Percentiles rank a stretch among this genome's conserved stretches.
Evolutionary conservation across 2,329 filamentous ascomycete genomes (phyloP).

Genomic region (Simplicillium sp.): DNA sequence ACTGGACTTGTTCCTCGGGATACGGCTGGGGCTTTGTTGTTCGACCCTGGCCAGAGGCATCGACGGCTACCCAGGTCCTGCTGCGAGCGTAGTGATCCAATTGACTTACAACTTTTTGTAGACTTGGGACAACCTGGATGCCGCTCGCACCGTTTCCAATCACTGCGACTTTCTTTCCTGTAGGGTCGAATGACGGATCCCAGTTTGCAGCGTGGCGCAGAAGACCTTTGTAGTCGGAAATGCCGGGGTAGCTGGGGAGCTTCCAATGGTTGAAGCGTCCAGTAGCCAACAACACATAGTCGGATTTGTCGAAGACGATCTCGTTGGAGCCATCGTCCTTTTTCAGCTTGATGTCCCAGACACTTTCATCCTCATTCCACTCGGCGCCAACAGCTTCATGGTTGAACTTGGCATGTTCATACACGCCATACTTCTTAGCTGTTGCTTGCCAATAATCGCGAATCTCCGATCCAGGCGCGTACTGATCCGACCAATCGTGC

Average conservation of each 20-base stretch:
- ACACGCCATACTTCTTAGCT: conserved; percentile 55
- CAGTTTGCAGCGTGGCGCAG: conserved; percentile 54
- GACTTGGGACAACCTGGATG: conserved; percentile 44
- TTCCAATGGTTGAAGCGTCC: conserved; percentile 59
- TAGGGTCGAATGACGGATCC: conserved; percentile 39
- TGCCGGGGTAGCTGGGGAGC: conserved; percentile 50
- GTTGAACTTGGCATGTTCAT: conserved; percentile 44
- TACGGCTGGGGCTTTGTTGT: conserved; percentile 47
- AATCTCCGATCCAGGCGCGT: conserved; percentile 59
- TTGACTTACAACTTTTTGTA: conserved; percentile 36
- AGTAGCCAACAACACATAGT: conserved; percentile 54
- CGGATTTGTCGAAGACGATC: conserved; percentile 35
- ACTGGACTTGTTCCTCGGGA: conserved; percentile 39
- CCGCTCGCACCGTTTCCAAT: conserved; percentile 41
- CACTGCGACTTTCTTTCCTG: conserved; percentile 38
- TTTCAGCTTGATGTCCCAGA: conserved; percentile 44
- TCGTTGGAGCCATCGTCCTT: conserved; percentile 25
- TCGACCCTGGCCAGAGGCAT: conserved; percentile 46
- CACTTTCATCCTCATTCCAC: conserved; percentile 41
- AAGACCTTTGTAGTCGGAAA: conserved; percentile 42
- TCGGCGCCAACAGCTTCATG: conserved; percentile 43
- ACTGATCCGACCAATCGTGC: conserved; percentile 58
- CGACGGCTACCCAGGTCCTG: conserved; percentile 58
- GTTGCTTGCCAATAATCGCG: conserved; percentile 54
- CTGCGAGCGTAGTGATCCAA: conserved; percentile 58